These are phyloP conservation scores for Talaromyces liani DNA, from an alignment of 495 filamentous ascomycete species.

Conservation along the genomic window DNA sequence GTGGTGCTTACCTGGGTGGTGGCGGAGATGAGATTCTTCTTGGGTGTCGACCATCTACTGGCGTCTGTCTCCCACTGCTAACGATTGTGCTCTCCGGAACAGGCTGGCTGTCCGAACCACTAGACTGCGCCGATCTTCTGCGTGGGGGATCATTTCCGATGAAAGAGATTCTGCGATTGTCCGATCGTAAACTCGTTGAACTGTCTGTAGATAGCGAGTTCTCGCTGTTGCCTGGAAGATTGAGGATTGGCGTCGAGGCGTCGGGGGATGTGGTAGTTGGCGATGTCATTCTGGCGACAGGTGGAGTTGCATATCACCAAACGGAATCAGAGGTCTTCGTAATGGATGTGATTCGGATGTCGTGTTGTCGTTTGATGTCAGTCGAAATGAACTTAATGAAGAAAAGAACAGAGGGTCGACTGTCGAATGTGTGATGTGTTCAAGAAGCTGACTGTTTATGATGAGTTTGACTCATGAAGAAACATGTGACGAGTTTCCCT, in stretches of 20 bases:
- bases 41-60: constrained; percentile 1
- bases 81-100: constrained; percentile 20
- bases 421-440: background rate
- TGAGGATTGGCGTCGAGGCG: constrained; percentile 48
- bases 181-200: constrained; percentile 10
- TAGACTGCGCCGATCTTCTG: constrained; percentile 39
- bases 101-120: constrained; percentile 22
- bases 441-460: background rate
- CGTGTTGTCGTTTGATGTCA: background rate
- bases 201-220: constrained; percentile 7
- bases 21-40: constrained; percentile 20
- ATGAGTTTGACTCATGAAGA: background rate
- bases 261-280: constrained; percentile 25
- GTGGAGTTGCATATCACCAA: background rate
- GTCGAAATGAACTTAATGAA: background rate
- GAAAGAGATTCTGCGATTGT: constrained; percentile 17
- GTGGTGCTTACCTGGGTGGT: constrained; percentile 18
- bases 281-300: constrained; percentile 17
- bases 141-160: constrained; percentile 19
- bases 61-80: constrained; percentile 21
- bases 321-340: background rate
- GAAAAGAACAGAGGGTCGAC: background rate
- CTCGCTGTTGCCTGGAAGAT: constrained; percentile 31
- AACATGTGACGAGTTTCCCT: constrained; percentile 1
- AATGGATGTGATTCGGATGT: background rate